These are phyloP conservation scores for Linderniella brevidens DNA, from an alignment of 257 asterid genomes.

Conservation along the genomic window DNA sequence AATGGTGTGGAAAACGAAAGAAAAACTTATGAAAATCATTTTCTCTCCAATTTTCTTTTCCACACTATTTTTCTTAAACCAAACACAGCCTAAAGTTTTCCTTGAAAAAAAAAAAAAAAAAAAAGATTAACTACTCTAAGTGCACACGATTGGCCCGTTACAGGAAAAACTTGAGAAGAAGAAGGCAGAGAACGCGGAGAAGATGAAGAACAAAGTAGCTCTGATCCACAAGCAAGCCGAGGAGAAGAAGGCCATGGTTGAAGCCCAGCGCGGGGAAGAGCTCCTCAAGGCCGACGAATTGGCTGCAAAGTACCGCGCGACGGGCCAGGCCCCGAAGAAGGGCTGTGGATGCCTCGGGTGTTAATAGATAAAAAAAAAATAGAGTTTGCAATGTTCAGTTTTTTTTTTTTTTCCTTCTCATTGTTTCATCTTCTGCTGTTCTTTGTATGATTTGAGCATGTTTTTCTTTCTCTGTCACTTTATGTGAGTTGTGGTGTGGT, in stretches of 20 bases:
- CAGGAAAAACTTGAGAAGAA: conserved; percentile 67
- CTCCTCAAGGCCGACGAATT: conserved; percentile 47
- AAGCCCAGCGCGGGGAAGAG: conserved; percentile 37
- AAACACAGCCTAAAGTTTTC: too few species aligned
- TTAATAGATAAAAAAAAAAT: conserved; percentile 2
- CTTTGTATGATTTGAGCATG: too few species aligned
- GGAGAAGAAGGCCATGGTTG: conserved; percentile 48
- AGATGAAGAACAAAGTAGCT: conserved; percentile 52
- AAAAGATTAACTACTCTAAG: too few species aligned
- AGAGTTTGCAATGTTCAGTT: background rate
- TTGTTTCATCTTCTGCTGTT: too few species aligned
- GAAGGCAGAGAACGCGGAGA: conserved; percentile 61
- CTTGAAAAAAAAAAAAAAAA: too few species aligned
- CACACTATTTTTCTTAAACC: too few species aligned
- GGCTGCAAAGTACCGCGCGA: conserved; percentile 52
- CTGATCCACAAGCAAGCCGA: conserved; percentile 54
- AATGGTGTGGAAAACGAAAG: too few species aligned
- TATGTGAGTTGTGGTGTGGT: too few species aligned
- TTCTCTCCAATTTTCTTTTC: too few species aligned
- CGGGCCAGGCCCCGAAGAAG: conserved; percentile 36
- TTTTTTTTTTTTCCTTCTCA: background rate
- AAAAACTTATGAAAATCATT: too few species aligned
- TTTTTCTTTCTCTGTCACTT: too few species aligned
- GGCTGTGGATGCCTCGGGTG: conserved; percentile 36
- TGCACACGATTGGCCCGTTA: background rate